Conservation (phyloP, 148 eudicot genomes). For the Camellia lanceoleosa region DNA sequence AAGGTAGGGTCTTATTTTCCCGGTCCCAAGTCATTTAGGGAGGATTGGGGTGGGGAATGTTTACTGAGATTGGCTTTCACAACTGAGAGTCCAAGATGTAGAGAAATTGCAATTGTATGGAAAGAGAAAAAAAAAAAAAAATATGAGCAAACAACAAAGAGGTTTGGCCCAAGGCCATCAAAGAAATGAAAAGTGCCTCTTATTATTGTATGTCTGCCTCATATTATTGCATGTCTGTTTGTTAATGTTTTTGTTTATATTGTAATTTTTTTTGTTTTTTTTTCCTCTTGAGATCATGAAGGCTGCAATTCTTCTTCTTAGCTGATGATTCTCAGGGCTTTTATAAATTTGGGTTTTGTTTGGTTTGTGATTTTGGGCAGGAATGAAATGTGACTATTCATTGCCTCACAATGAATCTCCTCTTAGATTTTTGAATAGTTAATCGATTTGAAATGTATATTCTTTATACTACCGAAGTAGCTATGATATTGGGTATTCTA, state of each 20-base stretch:
- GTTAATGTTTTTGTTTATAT: not conserved
- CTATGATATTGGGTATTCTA: too few relatives aligned
- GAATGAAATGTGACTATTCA: too few relatives aligned
- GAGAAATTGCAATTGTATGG: slow-evolving; percentile 28
- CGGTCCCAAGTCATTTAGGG: slow-evolving; percentile 22
- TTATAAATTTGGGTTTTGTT: too few relatives aligned
- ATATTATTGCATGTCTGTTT: not conserved
- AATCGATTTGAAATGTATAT: too few relatives aligned
- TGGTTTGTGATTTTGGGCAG: too few relatives aligned
- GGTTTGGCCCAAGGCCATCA: slow-evolving; percentile 24
- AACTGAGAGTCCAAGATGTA: slow-evolving; percentile 54
- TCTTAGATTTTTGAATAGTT: too few relatives aligned
- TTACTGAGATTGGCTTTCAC: slow-evolving; percentile 41
- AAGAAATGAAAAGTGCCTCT: slow-evolving; percentile 1
- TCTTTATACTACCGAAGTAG: too few relatives aligned
- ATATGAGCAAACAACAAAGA: not conserved
- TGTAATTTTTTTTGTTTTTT: too few relatives aligned
- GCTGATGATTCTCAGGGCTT: too few relatives aligned
- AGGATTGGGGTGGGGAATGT: slow-evolving; percentile 26
- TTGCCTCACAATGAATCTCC: too few relatives aligned
- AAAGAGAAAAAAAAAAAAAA: slow-evolving; percentile 6
- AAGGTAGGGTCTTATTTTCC: slow-evolving; percentile 31
- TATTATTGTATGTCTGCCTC: not conserved
- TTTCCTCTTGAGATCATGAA: too few relatives aligned
- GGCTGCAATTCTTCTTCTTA: too few relatives aligned